Evolutionary conservation across 2,329 filamentous ascomycete genomes (phyloP).

Genomic region (Ceratocystis huliohia): DNA sequence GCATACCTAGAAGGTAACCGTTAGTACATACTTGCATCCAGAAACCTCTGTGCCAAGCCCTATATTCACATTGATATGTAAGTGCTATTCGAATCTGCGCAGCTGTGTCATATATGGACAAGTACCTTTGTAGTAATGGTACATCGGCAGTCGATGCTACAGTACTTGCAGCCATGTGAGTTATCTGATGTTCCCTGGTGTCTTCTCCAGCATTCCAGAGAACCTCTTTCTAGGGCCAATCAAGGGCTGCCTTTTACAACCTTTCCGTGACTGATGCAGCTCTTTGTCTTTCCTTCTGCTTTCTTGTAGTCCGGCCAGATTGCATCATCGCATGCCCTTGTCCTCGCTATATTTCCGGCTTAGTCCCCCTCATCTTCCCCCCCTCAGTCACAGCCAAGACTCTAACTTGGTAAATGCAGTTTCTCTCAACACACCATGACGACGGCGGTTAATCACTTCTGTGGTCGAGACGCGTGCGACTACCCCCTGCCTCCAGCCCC

Average conservation of each 20-base stretch:
- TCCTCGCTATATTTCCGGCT: background rate
- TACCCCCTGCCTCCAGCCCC: too few species aligned
- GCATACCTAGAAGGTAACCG: background rate
- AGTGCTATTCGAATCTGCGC: background rate
- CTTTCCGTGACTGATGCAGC: background rate
- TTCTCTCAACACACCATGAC: too few species aligned
- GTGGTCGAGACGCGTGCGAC: too few species aligned
- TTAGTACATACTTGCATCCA: background rate
- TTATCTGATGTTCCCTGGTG: background rate
- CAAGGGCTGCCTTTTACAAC: background rate
- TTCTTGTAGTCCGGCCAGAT: background rate
- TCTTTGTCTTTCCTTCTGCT: background rate
- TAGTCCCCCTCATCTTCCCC: background rate
- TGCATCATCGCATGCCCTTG: background rate
- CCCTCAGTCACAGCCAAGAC: background rate
- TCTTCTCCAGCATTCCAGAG: background rate
- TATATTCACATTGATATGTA: background rate
- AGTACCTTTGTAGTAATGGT: background rate
- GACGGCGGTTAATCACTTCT: too few species aligned
- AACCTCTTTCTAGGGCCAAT: background rate
- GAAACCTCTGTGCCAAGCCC: background rate
- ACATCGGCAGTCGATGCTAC: background rate
- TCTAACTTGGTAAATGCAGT: too few species aligned
- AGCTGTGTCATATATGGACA: background rate
- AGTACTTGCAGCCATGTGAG: background rate